A percentile compares a stretch with the other conserved stretches of the same genome.
These are phyloP conservation scores for Zygotorulaspora danielsina DNA, from an alignment of 805 yeast genomes.

Conservation along the genomic window DNA sequence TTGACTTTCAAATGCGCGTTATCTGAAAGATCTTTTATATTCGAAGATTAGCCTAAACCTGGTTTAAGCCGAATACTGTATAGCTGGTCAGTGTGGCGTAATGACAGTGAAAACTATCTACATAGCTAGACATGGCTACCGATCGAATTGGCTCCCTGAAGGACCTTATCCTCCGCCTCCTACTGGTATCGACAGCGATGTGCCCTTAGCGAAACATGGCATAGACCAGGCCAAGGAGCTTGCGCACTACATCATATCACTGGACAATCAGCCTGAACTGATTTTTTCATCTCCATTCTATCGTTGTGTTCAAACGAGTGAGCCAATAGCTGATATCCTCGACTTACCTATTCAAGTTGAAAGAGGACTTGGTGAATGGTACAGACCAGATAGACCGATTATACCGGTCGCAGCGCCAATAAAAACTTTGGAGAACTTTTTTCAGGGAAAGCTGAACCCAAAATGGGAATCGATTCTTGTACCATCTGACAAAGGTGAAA, in stretches of 20 bases:
- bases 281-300: conserved; percentile 82
- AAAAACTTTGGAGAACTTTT: conserved; percentile 47
- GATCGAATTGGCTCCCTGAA: conserved; percentile 75
- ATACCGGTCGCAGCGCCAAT: conserved; percentile 67
- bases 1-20: too few species aligned
- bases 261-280: conserved; percentile 58
- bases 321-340: conserved; percentile 60
- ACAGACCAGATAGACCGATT: conserved; percentile 58
- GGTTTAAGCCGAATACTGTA: not conserved
- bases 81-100: not conserved
- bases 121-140: conserved; percentile 81
- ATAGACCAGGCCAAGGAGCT: conserved; percentile 80
- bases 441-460: conserved; percentile 43
- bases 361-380: conserved; percentile 91
- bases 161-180: conserved; percentile 76
- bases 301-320: conserved; percentile 78
- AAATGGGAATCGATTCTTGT: conserved; percentile 52
- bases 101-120: conserved; percentile 58
- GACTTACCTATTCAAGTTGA: conserved; percentile 63
- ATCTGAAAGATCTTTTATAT: too few species aligned
- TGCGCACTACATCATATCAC: conserved; percentile 52
- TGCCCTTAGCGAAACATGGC: conserved; percentile 84
- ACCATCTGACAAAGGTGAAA: conserved; percentile 71
- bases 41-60: too few species aligned
- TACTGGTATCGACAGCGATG: conserved; percentile 88